Evolutionary conservation across 176 grass and related monocot species (phyloP).

Genomic region (Tillandsia leiboldiana): DNA sequence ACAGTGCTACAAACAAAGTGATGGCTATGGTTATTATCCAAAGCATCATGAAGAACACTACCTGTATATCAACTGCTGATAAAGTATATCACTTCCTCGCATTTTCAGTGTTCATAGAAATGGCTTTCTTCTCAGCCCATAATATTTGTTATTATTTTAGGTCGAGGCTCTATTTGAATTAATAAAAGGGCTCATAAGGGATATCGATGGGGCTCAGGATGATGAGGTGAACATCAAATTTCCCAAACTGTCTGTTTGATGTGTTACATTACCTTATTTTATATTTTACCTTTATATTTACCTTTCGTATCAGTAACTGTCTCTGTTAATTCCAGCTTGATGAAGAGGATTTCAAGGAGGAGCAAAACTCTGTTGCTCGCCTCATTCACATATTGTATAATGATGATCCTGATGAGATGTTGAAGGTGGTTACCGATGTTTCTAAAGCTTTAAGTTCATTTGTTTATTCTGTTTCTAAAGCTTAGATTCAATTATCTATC

Average conservation of each 20-base stretch:
- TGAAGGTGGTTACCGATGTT: conserved; percentile 70
- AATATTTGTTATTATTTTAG: conserved; percentile 31
- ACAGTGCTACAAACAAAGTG: conserved; percentile 94
- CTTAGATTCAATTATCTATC: conserved; percentile 9
- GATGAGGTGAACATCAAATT: conserved; percentile 51
- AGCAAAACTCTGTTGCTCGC: conserved; percentile 91
- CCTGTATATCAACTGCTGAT: conserved; percentile 86
- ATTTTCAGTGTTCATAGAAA: conserved; percentile 10
- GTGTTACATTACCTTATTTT: not conserved
- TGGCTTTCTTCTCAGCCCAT: conserved; percentile 1
- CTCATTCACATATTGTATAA: conserved; percentile 97
- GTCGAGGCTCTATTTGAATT: conserved; percentile 87
- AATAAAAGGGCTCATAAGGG: conserved; percentile 94
- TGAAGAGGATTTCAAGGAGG: conserved; percentile 99
- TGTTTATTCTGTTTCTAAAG: conserved; percentile 8
- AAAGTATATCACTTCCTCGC: conserved; percentile 52
- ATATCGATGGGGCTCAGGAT: conserved; percentile 71
- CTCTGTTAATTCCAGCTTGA: conserved; percentile 48
- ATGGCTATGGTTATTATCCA: conserved; percentile 97
- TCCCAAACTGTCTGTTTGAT: conserved; percentile 2
- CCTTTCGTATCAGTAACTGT: not conserved
- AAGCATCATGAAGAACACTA: conserved; percentile 98
- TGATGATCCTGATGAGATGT: conserved; percentile 93
- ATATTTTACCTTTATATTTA: not conserved
- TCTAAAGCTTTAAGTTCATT: too few relatives aligned